Evolutionary conservation across 2,329 filamentous ascomycete genomes (phyloP), one percentile per base, ranked within the genome.

Genomic region (Teratosphaeria epicoccoides): DNA sequence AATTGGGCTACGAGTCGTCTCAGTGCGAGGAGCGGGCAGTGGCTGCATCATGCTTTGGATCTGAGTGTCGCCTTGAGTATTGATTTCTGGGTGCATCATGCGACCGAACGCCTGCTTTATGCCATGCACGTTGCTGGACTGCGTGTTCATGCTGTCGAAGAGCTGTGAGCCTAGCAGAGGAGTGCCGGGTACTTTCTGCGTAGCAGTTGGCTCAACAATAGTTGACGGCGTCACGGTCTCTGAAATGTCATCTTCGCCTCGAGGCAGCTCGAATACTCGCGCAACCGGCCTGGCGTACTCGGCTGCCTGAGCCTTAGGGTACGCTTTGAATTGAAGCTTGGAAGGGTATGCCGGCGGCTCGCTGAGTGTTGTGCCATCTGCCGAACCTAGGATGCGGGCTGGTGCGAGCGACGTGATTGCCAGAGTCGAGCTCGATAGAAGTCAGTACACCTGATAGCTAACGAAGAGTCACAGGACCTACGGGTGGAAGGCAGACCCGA

Each of bases 401-500:
- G 17, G 24, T 22, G 26, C 9, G 12, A 61, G 54, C 46, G 57
- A 54, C 14, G 57, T 52, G 37, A 64, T 53, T 12, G 48, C 56
- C 20, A 62, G 49, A 9, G 51, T 43, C 59, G 28, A 62, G 56
- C 33, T 14, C n/a, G 24, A n/a, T 11, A 14, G 44, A 24, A 6
- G 9, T 24, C 40, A 44, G 45, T 28, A 43, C 22, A 37, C 40
- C 24, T 24, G 17, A 24, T 2, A 24, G 11, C 7, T 5, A n/a
- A 14, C 11, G 22, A 1, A 22, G 4, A 4, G n/a, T 3, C n/a
- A 12, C 3, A 11, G 47, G 5, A 50, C 63, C 33, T 55, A 73
- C 68, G 62, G 63, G 60, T 76, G 72, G 55, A 63, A 71, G 40
- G 66, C 67, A 20, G 69, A 66, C 37, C 68, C 58, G 52, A 73